Base-by-base conservation (phyloP, 805 yeast species). In the Kazachstania bromeliacearum region DNA sequence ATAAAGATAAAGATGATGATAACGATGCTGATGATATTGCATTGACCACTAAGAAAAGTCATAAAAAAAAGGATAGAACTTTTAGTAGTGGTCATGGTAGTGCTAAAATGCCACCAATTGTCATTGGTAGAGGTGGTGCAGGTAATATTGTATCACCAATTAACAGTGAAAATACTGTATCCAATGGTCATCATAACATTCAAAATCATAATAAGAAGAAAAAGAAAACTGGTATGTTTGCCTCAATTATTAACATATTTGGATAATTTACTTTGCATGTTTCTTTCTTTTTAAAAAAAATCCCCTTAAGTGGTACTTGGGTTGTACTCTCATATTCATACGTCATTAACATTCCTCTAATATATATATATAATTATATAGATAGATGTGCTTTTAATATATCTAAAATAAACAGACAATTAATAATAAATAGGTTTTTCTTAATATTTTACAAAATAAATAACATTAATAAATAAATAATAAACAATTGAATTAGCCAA, bases 61-160 rank as follows among this genome's bases (percentile, higher is more conserved):
- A 23, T n/a, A 10, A 25, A 19, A 33, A 33, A 16, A 33, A 33
- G 28, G 15, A 14, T 14, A 26, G 30, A 28, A 25, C 17, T 15
- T 13, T 16, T 12, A 33, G 29, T 20, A 26, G 31, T 24, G 8
- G 15, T 14, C 12, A 18, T 15, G 13, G 18, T 18, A 20, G 23
- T 1, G 17, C 26, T 19, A 27, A 34, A 7, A 16, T 10, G 17
- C 28, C 15, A 5, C 28, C 49, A 8, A 45, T 57, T 15, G 50
- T 45, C 6, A 51, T 57, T 10, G 62, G 62, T 4, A 45, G 62
- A 37, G 62, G 62, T 16, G 62, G 62, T 19, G 62, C 60, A 4
- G 62, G 62, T 8, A 57, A 57, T 38, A 54, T 57, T 9, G 43
- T 57, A n/a, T 49, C 59, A 3, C 58, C 62, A 8, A 35, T 32